A percentile compares a stretch with the other conserved stretches of the same genome.
phyloP scores from a whole-genome alignment of 2,329 filamentous ascomycete genomes.

The Colletotrichum sp. region DNA sequence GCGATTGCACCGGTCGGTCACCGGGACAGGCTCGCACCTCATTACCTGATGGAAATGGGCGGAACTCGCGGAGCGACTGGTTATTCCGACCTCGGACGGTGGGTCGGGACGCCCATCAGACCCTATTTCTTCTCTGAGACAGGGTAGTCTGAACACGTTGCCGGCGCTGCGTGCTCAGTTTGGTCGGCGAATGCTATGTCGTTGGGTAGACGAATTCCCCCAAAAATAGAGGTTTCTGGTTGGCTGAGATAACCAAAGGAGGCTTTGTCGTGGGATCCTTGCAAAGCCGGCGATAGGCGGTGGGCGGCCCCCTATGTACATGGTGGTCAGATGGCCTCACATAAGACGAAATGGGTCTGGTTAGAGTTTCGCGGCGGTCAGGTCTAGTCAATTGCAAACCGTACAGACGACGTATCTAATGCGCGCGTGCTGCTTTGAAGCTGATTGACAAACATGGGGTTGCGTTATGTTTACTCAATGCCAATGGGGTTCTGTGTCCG shows the following conservation, averaged over 20 bases:
- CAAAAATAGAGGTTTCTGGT: slow-evolving; percentile 2
- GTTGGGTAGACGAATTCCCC: not conserved
- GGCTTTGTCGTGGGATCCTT: slow-evolving; percentile 1
- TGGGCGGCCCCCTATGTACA: not conserved
- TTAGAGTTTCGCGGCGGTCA: not conserved
- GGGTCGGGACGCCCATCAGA: slow-evolving; percentile 15
- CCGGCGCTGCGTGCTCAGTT: not conserved
- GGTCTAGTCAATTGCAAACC: not conserved
- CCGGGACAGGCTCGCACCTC: not conserved
- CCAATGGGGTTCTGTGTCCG: not conserved
- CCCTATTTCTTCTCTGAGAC: not conserved
- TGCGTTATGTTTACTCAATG: not conserved
- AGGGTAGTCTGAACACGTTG: slow-evolving; percentile 2
- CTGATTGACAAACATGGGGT: not conserved
- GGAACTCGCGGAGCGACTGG: slow-evolving; percentile 18
- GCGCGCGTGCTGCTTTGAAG: not conserved
- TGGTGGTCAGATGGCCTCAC: slow-evolving; percentile 9
- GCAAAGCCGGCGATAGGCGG: slow-evolving; percentile 22
- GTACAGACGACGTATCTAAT: not conserved
- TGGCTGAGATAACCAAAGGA: slow-evolving; percentile 2
- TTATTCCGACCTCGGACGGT: slow-evolving; percentile 21
- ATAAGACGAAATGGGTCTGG: not conserved
- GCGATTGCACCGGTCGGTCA: slow-evolving; percentile 7
- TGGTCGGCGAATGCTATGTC: slow-evolving; percentile 4
- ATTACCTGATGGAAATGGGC: slow-evolving; percentile 11